These are phyloP conservation scores for Cochlearia excelsa DNA, from an alignment of 345 rosid species.

Conservation along the genomic window DNA sequence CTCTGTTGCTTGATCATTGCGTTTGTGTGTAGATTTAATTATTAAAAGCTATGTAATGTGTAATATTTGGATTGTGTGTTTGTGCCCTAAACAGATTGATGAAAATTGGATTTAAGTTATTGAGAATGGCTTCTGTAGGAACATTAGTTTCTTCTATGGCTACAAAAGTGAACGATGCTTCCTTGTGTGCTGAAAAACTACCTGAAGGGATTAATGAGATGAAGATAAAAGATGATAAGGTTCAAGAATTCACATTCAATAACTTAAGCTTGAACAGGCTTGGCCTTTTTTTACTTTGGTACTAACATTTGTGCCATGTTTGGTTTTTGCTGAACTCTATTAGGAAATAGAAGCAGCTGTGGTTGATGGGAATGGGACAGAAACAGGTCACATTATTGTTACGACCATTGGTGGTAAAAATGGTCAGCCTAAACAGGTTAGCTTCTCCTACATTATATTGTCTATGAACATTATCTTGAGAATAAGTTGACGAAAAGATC, in stretches of 20 bases:
- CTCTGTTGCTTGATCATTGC: constrained; percentile 3
- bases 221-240: constrained; percentile 63
- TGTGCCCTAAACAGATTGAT: constrained; percentile 17
- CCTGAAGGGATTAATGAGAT: constrained; percentile 64
- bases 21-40: background rate
- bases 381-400: constrained; percentile 78
- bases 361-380: constrained; percentile 82
- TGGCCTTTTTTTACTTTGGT: background rate
- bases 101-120: constrained; percentile 4
- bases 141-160: constrained; percentile 13
- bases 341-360: constrained; percentile 90
- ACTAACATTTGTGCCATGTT: constrained; percentile 6
- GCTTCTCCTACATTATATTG: constrained; percentile 7
- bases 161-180: constrained; percentile 27
- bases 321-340: background rate
- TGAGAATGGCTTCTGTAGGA: constrained; percentile 36
- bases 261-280: background rate
- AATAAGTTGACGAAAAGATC: background rate
- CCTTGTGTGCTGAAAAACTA: constrained; percentile 37
- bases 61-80: background rate
- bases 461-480: background rate
- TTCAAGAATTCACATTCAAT: constrained; percentile 12
- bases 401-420: constrained; percentile 81
- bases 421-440: constrained; percentile 80
- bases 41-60: background rate